Conservation (phyloP, 352 stramenopile genomes). For the Phytophthora nicotianae region DNA sequence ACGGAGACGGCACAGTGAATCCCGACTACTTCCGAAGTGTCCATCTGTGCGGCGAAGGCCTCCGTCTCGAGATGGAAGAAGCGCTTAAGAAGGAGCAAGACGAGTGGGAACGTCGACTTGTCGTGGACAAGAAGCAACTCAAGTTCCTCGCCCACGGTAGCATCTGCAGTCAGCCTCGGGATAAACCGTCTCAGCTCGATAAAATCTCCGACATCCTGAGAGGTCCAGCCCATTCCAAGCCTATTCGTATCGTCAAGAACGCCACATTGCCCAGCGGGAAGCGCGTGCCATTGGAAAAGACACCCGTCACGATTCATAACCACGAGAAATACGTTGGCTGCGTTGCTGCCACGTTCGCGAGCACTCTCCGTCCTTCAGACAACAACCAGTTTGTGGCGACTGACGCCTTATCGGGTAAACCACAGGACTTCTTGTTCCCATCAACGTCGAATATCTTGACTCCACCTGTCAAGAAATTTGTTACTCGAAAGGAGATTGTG, state of each 20-base stretch:
- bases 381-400: constrained; percentile 42
- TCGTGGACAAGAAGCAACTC: constrained; percentile 88
- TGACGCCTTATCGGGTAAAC: constrained; percentile 39
- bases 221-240: constrained; percentile 55
- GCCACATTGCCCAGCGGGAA: constrained; percentile 81
- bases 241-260: constrained; percentile 80
- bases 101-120: constrained; percentile 77
- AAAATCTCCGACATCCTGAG: constrained; percentile 78
- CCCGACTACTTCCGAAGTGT: constrained; percentile 85
- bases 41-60: constrained; percentile 82
- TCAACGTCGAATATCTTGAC: constrained; percentile 59
- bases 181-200: constrained; percentile 73
- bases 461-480: constrained; percentile 63
- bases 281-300: constrained; percentile 52
- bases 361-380: constrained; percentile 46
- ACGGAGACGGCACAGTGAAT: constrained; percentile 70
- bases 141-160: constrained; percentile 90
- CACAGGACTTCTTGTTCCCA: constrained; percentile 69
- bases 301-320: constrained; percentile 76
- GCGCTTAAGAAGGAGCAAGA: constrained; percentile 65
- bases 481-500: constrained; percentile 53
- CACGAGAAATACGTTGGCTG: constrained; percentile 64
- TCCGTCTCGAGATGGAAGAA: constrained; percentile 78
- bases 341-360: constrained; percentile 57
- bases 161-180: constrained; percentile 65